Conservation (phyloP, 2,329 filamentous ascomycete genomes). For the Teratosphaeria epicoccoides region DNA sequence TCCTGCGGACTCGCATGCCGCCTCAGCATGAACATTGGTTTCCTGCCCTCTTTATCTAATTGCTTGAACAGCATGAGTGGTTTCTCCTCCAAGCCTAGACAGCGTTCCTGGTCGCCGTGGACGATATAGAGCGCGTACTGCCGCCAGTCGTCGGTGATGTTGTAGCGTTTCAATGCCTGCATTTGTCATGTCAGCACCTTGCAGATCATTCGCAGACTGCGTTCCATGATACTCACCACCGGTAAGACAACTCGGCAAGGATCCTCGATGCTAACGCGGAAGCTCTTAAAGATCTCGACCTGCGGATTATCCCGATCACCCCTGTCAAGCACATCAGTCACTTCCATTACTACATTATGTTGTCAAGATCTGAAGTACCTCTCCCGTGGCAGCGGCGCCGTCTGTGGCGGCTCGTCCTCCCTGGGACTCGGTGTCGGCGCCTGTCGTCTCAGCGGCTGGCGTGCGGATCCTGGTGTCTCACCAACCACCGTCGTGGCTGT, state of each 20-base stretch:
- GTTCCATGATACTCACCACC: constrained; percentile 36
- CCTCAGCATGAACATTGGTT: constrained; percentile 98
- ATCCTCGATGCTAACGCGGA: constrained; percentile 95
- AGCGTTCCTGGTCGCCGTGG: constrained; percentile 95
- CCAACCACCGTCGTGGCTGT: constrained; percentile 14
- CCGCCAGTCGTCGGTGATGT: constrained; percentile 95
- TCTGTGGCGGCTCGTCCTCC: constrained; percentile 19
- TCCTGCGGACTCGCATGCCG: constrained; percentile 44
- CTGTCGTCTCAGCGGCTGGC: constrained; percentile 13
- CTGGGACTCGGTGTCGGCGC: constrained; percentile 21
- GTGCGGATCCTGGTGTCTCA: constrained; percentile 9
- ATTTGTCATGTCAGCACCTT: background rate
- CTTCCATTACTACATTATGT: background rate
- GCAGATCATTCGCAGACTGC: background rate
- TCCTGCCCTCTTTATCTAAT: constrained; percentile 89
- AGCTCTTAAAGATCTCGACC: constrained; percentile 98
- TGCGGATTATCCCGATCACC: constrained; percentile 32
- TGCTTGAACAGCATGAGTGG: constrained; percentile 95
- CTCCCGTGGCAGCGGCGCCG: constrained; percentile 9
- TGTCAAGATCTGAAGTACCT: constrained; percentile 11
- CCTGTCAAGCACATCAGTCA: background rate
- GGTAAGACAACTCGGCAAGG: constrained; percentile 95
- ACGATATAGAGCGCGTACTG: constrained; percentile 98
- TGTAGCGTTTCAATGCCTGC: constrained; percentile 83
- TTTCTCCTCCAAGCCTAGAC: constrained; percentile 81